These are phyloP conservation scores for Pythium insidiosum DNA, from an alignment of 352 stramenopile species.

Conservation along the genomic window DNA sequence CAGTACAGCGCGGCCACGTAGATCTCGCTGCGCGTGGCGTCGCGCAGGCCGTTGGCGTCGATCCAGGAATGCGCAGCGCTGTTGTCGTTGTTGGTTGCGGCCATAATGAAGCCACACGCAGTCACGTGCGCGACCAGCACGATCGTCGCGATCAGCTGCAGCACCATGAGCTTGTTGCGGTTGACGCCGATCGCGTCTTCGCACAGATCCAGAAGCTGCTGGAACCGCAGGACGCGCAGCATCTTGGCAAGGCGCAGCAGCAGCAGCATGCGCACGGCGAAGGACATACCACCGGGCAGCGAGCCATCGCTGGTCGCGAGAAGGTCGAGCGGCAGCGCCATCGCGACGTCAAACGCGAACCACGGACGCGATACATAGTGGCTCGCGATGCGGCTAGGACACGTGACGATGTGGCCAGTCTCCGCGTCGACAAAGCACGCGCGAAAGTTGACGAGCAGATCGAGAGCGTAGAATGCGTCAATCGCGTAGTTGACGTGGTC, in stretches of 20 bases:
- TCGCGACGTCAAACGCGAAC: conserved; percentile 13
- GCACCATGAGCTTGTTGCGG: conserved; percentile 18
- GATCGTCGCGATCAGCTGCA: conserved; percentile 13
- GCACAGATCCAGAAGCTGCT: conserved; percentile 14
- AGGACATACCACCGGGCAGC: not conserved
- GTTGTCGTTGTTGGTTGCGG: conserved; percentile 3
- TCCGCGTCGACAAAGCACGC: conserved; percentile 12
- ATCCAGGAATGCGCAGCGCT: conserved; percentile 9
- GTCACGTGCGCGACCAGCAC: conserved; percentile 18
- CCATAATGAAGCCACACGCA: conserved; percentile 18
- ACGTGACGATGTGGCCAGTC: conserved; percentile 6
- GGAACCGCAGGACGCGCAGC: conserved; percentile 11
- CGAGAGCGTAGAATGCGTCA: conserved; percentile 12
- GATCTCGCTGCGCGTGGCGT: conserved; percentile 12
- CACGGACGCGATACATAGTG: conserved; percentile 12
- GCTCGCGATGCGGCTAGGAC: not conserved
- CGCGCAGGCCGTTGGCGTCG: conserved; percentile 4
- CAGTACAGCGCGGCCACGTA: conserved; percentile 66
- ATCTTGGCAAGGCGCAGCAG: conserved; percentile 12
- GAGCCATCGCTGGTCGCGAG: not conserved
- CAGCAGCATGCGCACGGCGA: conserved; percentile 12
- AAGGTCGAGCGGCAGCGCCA: conserved; percentile 15
- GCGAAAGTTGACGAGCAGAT: conserved; percentile 15
- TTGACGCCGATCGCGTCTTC: conserved; percentile 17
- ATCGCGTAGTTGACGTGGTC: conserved; percentile 9